Base-by-base conservation (phyloP, 306 rosid genomes). In the Vicia faba region DNA sequence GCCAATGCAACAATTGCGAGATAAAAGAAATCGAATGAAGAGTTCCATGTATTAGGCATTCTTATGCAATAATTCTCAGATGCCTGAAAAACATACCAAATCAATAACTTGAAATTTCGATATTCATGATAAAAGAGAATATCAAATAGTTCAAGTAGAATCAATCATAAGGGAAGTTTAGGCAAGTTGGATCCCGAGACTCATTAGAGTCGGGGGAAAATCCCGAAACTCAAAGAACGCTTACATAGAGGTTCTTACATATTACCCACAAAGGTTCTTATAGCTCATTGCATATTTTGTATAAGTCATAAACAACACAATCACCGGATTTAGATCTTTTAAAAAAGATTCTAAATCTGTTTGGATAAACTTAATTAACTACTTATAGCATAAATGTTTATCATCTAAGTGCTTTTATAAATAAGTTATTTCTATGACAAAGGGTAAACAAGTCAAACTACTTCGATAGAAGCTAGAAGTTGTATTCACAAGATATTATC, bases 21-120 rank as follows among this genome's bases (percentile, higher is more conserved):
- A 66, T 78, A 75, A 71, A 84, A 81, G 87, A 69, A 86, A 69
- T 91, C 96, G 14, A 88, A 81, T 12, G 93, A 84, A 73, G 75
- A 81, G 84, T 91, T 91, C 92, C 86, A 91, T 75, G 65, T 80
- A 79, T 88, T 91, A 18, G 97, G 97, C 97, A 91, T 88, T 83
- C 92, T 81, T 75, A 84, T 28, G 73, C 85, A 84, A 68, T 86
- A 91, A 80, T 81, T 86, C 71, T 80, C 93, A 58, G 93, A 88
- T 35, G 53, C 86, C 96, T 91, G 87, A 79, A 77, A 81, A 43
- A 43, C 1, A 15, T 25, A 61, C 51, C 2, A 25, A 4, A 64
- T 61, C 57, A 71, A n/a, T 29, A 38, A 67, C 45, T 72, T 35
- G 18, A 67, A 16, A 50, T 82, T 60, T 23, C 54, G 0, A 72